Conservation (phyloP, 73 alveolate genomes). For the Tetrahymena thermophila region DNA sequence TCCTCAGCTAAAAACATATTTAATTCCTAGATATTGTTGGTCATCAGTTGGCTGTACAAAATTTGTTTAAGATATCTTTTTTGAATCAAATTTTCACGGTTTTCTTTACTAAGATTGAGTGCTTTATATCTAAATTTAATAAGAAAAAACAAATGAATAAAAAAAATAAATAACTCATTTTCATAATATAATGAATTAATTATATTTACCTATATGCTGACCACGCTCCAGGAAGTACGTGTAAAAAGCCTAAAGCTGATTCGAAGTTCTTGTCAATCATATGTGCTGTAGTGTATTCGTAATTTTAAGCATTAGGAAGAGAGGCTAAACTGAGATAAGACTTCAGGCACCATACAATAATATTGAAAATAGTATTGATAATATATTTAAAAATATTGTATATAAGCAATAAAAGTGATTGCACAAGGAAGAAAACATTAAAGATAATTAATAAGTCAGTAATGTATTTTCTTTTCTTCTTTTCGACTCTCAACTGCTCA, state of each 20-base stretch:
- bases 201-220: slow-evolving; percentile 41
- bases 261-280: slow-evolving; percentile 44
- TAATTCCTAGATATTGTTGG: slow-evolving; percentile 9
- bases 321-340: neutral
- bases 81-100: neutral
- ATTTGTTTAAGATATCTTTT: slow-evolving; percentile 22
- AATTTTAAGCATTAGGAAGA: neutral
- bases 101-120: neutral
- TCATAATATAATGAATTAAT: too few species aligned
- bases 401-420: neutral
- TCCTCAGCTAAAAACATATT: slow-evolving; percentile 69
- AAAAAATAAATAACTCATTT: neutral
- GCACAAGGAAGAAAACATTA: neutral
- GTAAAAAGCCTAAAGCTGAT: slow-evolving; percentile 43
- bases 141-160: neutral
- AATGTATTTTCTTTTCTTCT: neutral
- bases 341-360: neutral
- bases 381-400: neutral
- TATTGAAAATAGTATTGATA: neutral
- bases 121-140: neutral
- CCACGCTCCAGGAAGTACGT: slow-evolving; percentile 56
- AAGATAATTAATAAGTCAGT: neutral
- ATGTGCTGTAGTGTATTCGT: slow-evolving; percentile 48
- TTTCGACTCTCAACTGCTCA: neutral
- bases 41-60: neutral